Conservation (phyloP, 1,284 basidiomycete species). For the Cystobasidium slooffiae region DNA sequence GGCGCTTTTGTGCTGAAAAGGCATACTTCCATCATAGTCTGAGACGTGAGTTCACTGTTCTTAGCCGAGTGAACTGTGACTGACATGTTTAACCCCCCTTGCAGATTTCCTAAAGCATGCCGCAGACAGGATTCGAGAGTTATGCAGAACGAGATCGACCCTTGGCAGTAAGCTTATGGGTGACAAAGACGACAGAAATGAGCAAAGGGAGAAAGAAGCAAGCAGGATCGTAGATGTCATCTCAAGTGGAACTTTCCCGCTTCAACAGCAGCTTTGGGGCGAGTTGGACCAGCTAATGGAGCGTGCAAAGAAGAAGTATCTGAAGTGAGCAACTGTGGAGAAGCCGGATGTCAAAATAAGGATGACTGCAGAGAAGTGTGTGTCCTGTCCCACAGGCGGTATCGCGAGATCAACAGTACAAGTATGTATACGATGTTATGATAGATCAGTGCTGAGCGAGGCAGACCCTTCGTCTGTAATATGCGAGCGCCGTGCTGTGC, state of each 20-base stretch:
- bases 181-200: conserved; percentile 27
- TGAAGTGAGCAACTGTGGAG: neutral
- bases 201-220: conserved; percentile 21
- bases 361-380: neutral
- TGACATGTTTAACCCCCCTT: neutral
- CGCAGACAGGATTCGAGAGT: conserved; percentile 2
- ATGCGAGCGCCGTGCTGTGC: too few species aligned
- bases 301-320: conserved; percentile 21
- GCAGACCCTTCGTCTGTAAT: too few species aligned
- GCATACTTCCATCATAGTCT: conserved; percentile 30
- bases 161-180: conserved; percentile 26
- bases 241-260: neutral
- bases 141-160: neutral
- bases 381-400: neutral
- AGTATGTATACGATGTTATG: too few species aligned
- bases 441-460: too few species aligned
- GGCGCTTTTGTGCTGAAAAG: conserved; percentile 36
- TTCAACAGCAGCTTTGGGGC: conserved; percentile 24
- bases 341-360: neutral
- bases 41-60: conserved; percentile 15
- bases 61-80: neutral
- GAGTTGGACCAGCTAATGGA: conserved; percentile 31
- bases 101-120: conserved; percentile 22
- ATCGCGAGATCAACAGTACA: too few species aligned
- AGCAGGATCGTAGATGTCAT: conserved; percentile 10